Evolutionary conservation across 805 yeast genomes (phyloP), one percentile per base, ranked within the genome.

Genomic region (Ascoidea asiatica): DNA sequence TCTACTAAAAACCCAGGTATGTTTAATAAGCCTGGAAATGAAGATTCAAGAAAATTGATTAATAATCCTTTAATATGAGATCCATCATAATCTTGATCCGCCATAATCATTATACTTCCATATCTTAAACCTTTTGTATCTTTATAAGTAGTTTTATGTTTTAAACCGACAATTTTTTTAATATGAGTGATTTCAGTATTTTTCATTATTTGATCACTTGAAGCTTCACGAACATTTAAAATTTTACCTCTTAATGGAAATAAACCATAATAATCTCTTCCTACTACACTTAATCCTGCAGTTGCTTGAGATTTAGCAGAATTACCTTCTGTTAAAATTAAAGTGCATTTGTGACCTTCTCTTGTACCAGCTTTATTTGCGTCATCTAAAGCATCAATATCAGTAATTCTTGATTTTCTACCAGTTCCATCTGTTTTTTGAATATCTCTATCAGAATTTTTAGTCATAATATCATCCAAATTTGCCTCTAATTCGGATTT

Each of bases 11-110:
- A 92, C 0, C 95, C 97, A 1, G 97, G 96, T 43, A 90, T 74
- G 47, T 81, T 83, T 23, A 92, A 67, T 51, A 92, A 66, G 1
- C 97, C 98, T 1, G 97, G 97, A 66, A 92, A 92, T 29, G 95
- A 82, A 4, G 90, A 75, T 61, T 90, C 97, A 47, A 92, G 66
- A 56, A 92, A 92, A 60, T 92, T 92, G 56, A 92, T 92, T 46
- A 92, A 75, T 52, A 92, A 72, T 51, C 98, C 98, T 60, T 92
- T 92, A 60, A 92, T 92, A 67, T 92, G 98, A 17, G 95, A 83
- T 49, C 98, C 98, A 72, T 92, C 98, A 54, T 89, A 95, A 86
- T 92, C 98, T 65, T 92, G 98, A 82, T 92, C 98, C 5, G 98
- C 88, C 97, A 92, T 92, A 59, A 92, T 88, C 97, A 92, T 92